phyloP scores from a whole-genome alignment of 139 green algal genomes.

The Coelastrella sp. region DNA sequence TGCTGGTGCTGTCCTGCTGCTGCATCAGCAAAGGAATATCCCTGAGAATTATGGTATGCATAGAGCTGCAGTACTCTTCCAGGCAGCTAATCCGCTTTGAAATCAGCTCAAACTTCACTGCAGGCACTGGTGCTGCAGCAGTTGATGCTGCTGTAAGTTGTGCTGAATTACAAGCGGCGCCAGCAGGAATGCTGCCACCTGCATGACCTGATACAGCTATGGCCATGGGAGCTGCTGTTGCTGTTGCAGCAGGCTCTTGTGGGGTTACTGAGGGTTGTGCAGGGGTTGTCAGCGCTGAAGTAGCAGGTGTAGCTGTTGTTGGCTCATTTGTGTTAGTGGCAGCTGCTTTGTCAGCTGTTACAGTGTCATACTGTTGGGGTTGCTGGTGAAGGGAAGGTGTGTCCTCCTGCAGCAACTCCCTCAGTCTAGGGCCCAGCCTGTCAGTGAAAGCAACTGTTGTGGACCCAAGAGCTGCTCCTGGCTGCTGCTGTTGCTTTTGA shows the following conservation, averaged over 20 bases:
- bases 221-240: not conserved
- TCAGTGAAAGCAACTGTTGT: not conserved
- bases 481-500: slow-evolving; percentile 12
- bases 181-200: not conserved
- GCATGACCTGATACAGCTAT: not conserved
- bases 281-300: not conserved
- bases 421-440: not conserved
- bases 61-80: slow-evolving; percentile 15
- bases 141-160: not conserved
- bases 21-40: slow-evolving; percentile 30
- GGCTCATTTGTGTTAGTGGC: not conserved
- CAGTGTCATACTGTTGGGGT: not conserved
- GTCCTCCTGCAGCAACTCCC: not conserved
- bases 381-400: not conserved
- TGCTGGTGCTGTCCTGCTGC: not conserved
- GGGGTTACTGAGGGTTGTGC: not conserved
- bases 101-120: slow-evolving; percentile 1
- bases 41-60: not conserved
- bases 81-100: slow-evolving; percentile 30
- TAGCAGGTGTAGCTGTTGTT: not conserved
- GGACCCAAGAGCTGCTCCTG: not conserved
- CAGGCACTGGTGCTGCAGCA: not conserved
- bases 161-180: not conserved
- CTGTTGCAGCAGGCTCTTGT: not conserved
- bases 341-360: not conserved